Base-by-base conservation (phyloP, 2,329 filamentous ascomycete genomes). In the Magnaporthiopsis incrustans region DNA sequence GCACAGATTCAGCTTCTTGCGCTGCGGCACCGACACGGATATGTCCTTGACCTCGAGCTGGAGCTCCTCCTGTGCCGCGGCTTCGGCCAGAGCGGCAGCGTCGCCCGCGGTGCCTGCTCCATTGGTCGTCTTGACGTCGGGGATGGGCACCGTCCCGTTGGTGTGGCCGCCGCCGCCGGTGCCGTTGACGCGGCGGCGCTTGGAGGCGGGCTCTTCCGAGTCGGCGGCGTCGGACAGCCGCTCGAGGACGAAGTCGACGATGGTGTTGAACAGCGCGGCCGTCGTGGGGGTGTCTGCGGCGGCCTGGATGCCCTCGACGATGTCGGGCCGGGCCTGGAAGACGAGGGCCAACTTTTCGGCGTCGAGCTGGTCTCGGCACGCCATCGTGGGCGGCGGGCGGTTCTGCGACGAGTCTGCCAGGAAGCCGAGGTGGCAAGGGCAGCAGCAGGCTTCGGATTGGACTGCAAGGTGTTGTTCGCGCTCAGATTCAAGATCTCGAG, bases 1-100 rank as follows among this genome's bases (percentile, higher is more conserved):
- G 73, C 84, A 86, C 11, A 89, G 73, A 67, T 86, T 84, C 68
- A 85, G 85, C 73, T 89, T 90, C 75, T 89, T 90, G 67, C 87
- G 79, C 75, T 87, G 85, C 0, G 87, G 87, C 4, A 88, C 79
- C 0, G 85, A 83, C n/a, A 89, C 79, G 0, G 86, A 89, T 26
- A 89, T 85, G 59, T 89, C 87, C 72, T 86, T 87, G 65, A 89
- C 78, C 67, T 83, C 83, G 25, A 89, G 76, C 32, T 88, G 73
- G 0, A 88, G 74, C 8, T 77, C 69, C 68, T 88, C 85, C 7
- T 77, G 74, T 1, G 77, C 76, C 44, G 18, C 35, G 15, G 53
- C 62, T 6, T 74, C 74, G 38, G 70, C 71, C 10, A 70, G 64
- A 22, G 64, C 61, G 50, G 63, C 67, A n/a, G 44, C 18, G 44